Evolutionary conservation across 1,284 basidiomycete species (phyloP), one percentile per base, ranked within the genome.

Genomic region (Cutaneotrichosporon spelunceum): DNA sequence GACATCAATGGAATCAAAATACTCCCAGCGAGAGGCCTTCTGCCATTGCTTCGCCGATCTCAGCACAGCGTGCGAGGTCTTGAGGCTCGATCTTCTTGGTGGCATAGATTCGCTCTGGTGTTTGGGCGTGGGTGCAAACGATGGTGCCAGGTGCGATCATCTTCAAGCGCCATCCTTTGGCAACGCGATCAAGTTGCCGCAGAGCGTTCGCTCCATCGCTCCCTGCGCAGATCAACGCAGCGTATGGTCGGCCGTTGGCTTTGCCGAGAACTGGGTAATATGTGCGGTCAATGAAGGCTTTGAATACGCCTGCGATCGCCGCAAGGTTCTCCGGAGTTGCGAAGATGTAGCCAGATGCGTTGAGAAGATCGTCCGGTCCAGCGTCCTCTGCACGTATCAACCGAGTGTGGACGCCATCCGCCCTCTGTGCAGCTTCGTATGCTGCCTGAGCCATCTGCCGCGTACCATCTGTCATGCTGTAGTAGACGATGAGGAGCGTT

Each of bases 401-500:
- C 4, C 47, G 33, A 23, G 61, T 42, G 23, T 26, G 21, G 14
- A 34, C 21, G 23, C 60, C 53, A 3, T 45, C 55, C 7, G 52
- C 62, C n/a, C 23, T 36, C n/a, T 30, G 49, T 3, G 65, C 65
- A 10, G 59, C 61, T 6, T 58, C 59, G 27, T 29, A 56, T 19
- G 65, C 65, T 4, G 57, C 59, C 48, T 48, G 29, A 4, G 65
- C 61, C 65, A 66, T 66, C 50, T 59, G 59, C 21, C 56, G 48
- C 13, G 61, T 33, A 4, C 65, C 65, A 49, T 60, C 57, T 16
- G 65, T 66, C 42, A 56, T 49, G 21, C 59, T 49, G 65, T 66
- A 59, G 50, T 66, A 66, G n/a, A 66, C 65, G 24, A 69, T 64
- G 23, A 71, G 62, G 57, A 71, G 66, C 26, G 59, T 62, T 57